phyloP scores from a whole-genome alignment of 1,139 yeast species.

The Blastobotrys apis region DNA sequence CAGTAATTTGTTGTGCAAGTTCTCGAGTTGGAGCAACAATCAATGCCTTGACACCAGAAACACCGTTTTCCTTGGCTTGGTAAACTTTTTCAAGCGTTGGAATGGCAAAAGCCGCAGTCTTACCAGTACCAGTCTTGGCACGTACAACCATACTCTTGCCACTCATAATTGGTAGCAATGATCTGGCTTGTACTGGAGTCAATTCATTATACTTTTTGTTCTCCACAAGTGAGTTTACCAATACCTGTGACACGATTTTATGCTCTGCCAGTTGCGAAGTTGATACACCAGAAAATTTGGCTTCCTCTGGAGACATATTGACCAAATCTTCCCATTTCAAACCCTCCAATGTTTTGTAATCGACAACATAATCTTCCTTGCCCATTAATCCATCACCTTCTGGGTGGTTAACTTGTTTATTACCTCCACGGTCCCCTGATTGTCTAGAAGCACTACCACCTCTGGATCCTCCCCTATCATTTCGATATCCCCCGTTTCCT shows the following conservation, averaged over 20 bases:
- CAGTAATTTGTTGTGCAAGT: constrained; percentile 77
- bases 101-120: constrained; percentile 81
- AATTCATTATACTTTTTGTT: constrained; percentile 40
- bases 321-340: constrained; percentile 24
- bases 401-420: no score
- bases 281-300: constrained; percentile 32
- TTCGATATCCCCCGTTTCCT: not conserved
- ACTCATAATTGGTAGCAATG: constrained; percentile 62
- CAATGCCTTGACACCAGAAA: constrained; percentile 45
- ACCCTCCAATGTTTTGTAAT: constrained; percentile 19
- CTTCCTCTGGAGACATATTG: constrained; percentile 12
- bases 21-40: constrained; percentile 91
- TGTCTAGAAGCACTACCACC: no score
- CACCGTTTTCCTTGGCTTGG: constrained; percentile 34
- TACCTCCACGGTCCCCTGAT: not conserved
- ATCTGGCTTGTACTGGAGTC: constrained; percentile 75
- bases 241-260: constrained; percentile 31
- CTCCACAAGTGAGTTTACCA: constrained; percentile 35
- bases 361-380: constrained; percentile 30
- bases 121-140: constrained; percentile 96
- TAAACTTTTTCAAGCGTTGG: constrained; percentile 65
- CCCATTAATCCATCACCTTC: constrained; percentile 36
- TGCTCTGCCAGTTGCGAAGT: constrained; percentile 30
- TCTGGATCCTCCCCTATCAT: not conserved
- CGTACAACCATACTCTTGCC: constrained; percentile 67